phyloP scores from a whole-genome alignment of 805 yeast genomes.

The Schwanniomyces vanrijiae region DNA sequence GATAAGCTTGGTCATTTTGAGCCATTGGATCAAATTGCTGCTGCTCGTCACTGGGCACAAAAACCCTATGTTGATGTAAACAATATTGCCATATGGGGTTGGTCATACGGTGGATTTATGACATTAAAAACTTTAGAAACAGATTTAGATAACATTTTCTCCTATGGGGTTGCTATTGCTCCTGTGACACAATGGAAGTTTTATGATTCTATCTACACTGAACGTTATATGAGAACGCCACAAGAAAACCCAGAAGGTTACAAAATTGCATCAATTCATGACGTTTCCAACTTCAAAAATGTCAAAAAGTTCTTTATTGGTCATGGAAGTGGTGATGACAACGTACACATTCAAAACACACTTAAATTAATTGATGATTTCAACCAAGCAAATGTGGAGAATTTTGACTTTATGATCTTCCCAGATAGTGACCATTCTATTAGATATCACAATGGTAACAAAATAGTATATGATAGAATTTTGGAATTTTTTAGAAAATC shows the following conservation, averaged over 20 bases:
- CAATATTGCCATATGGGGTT: constrained; percentile 77
- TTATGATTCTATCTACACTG: constrained; percentile 79
- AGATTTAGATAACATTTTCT: constrained; percentile 61
- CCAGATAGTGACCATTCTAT: constrained; percentile 82
- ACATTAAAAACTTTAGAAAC: constrained; percentile 72
- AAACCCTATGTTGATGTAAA: constrained; percentile 61
- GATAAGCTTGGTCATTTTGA: constrained; percentile 82
- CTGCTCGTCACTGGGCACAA: constrained; percentile 70
- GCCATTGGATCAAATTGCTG: constrained; percentile 81
- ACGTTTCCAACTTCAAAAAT: constrained; percentile 43
- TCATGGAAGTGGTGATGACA: constrained; percentile 85
- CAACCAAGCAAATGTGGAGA: constrained; percentile 72
- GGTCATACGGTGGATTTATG: constrained; percentile 85
- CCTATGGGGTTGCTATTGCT: constrained; percentile 79
- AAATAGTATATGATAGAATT: constrained; percentile 59
- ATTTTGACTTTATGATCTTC: constrained; percentile 75
- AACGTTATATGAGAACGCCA: constrained; percentile 68
- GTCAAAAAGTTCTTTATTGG: constrained; percentile 62
- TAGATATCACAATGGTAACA: constrained; percentile 68
- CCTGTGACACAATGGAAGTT: constrained; percentile 80
- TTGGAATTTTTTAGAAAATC: constrained; percentile 16
- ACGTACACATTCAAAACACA: constrained; percentile 76
- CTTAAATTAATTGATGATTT: constrained; percentile 62
- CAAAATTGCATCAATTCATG: constrained; percentile 41
- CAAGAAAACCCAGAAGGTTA: constrained; percentile 50